Percentiles rank a stretch among this genome's conserved stretches.
These are phyloP conservation scores for Coniochaeta sp. DNA, from an alignment of 2,329 filamentous ascomycete genomes.

Conservation along the genomic window DNA sequence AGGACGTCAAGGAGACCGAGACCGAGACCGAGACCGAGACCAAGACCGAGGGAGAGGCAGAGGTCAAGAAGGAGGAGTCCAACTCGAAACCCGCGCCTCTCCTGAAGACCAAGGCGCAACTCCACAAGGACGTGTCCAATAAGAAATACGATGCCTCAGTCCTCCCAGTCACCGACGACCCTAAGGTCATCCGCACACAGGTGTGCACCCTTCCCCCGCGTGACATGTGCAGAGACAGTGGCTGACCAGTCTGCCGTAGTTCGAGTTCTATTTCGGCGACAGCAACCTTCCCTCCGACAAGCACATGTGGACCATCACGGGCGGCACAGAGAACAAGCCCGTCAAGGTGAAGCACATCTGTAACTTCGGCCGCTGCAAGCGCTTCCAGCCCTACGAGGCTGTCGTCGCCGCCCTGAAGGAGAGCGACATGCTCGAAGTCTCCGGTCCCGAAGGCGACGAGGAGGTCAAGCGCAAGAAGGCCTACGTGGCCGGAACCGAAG, in stretches of 20 bases:
- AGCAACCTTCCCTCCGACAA: constrained; percentile 85
- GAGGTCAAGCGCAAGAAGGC: constrained; percentile 69
- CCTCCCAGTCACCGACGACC: constrained; percentile 67
- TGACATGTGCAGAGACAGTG: not conserved
- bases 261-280: constrained; percentile 94
- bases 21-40: constrained; percentile 12
- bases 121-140: constrained; percentile 36
- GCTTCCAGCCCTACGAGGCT: constrained; percentile 81
- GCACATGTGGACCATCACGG: constrained; percentile 73
- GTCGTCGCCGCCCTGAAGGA: constrained; percentile 78
- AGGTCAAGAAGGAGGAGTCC: constrained; percentile 12
- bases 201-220: constrained; percentile 30
- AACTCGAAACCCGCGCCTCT: constrained; percentile 13
- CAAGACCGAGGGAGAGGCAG: constrained; percentile 4
- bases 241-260: constrained; percentile 40
- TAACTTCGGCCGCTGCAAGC: constrained; percentile 92
- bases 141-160: constrained; percentile 64
- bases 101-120: constrained; percentile 36
- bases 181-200: constrained; percentile 75
- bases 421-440: constrained; percentile 65
- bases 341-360: constrained; percentile 71
- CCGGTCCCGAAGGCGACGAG: constrained; percentile 67
- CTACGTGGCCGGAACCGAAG: constrained; percentile 49
- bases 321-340: constrained; percentile 73
- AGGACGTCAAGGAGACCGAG: not conserved